These are phyloP conservation scores for Mycena rebaudengoi DNA, from an alignment of 768 basidiomycete genomes.

Conservation along the genomic window DNA sequence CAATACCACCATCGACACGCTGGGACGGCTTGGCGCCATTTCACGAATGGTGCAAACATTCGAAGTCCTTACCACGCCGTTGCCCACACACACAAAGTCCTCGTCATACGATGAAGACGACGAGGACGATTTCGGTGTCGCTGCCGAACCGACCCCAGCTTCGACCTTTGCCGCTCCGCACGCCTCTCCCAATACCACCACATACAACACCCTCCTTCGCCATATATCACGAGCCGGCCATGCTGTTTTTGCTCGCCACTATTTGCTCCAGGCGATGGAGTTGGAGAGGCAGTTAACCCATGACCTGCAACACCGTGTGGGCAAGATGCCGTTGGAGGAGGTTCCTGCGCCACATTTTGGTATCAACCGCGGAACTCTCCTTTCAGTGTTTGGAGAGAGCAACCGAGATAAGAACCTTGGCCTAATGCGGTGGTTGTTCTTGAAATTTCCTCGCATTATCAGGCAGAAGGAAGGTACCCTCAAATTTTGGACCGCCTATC, in stretches of 20 bases:
- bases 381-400: slow-evolving; percentile 64
- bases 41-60: slow-evolving; percentile 79
- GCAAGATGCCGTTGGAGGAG: slow-evolving; percentile 38
- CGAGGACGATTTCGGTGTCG: slow-evolving; percentile 67
- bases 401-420: slow-evolving; percentile 67
- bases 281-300: slow-evolving; percentile 50
- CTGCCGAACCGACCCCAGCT: slow-evolving; percentile 42
- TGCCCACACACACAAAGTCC: slow-evolving; percentile 58
- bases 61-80: slow-evolving; percentile 79
- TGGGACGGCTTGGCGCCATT: slow-evolving; percentile 66
- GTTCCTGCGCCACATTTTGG: slow-evolving; percentile 61
- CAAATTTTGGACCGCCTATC: slow-evolving; percentile 47
- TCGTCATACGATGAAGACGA: slow-evolving; percentile 71
- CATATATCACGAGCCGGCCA: slow-evolving; percentile 60
- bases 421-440: slow-evolving; percentile 66
- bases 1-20: slow-evolving; percentile 76
- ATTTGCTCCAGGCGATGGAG: slow-evolving; percentile 61
- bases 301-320: slow-evolving; percentile 42
- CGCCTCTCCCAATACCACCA: slow-evolving; percentile 71
- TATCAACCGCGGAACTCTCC: slow-evolving; percentile 62
- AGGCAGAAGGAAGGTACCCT: slow-evolving; percentile 59
- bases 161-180: slow-evolving; percentile 49
- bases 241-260: slow-evolving; percentile 69
- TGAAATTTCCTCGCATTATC: slow-evolving; percentile 55
- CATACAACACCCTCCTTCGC: slow-evolving; percentile 69